Base-by-base conservation (phyloP, 768 basidiomycete species). In the Myochromella boudieri region DNA sequence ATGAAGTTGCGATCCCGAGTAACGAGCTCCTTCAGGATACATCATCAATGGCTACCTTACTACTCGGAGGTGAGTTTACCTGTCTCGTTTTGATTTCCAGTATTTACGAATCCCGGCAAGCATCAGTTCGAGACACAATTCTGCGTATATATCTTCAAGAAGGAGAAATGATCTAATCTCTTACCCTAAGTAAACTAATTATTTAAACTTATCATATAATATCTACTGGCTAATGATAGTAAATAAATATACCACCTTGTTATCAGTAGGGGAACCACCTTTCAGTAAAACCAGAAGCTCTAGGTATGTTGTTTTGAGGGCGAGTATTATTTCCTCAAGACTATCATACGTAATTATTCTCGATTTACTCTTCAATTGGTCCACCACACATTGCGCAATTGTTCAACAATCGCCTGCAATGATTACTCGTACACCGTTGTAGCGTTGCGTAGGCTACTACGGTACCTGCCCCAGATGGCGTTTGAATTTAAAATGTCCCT, bases 61-160 rank as follows among this genome's bases (percentile, higher is more conserved):
- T 75, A 3, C 47, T 60, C 1, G 69, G 71, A 31, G 68, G 65
- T 66, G 28, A 22, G 50, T 43, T 12, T 20, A 7, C 21, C 41
- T 10, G 37, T 37, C 20, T 9, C 9, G 27, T n/a, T 32, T 9
- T 24, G 3, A 4, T 12, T 32, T 17, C 8, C 3, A 4, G 17
- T 7, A 20, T 29, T 5, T 18, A 18, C 18, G 21, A 0, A 38
- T 9, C 34, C 21, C 22, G 37, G 26, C 3, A 29, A 38, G 29
- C 10, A 32, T 47, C 38, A 64, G 62, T 74, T 14, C 69, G 69
- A 34, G 74, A 75, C 41, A 63, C 69, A 7, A 73, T 75, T 32
- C 51, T 74, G 10, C 69, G 68, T 7, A 66, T 68, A 49, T 63
- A 69, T 37, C 59, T 75, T 18, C 64, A 67, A 39, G 60, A 67